phyloP scores from a whole-genome alignment of 768 basidiomycete genomes.

The Suillus variegatus region DNA sequence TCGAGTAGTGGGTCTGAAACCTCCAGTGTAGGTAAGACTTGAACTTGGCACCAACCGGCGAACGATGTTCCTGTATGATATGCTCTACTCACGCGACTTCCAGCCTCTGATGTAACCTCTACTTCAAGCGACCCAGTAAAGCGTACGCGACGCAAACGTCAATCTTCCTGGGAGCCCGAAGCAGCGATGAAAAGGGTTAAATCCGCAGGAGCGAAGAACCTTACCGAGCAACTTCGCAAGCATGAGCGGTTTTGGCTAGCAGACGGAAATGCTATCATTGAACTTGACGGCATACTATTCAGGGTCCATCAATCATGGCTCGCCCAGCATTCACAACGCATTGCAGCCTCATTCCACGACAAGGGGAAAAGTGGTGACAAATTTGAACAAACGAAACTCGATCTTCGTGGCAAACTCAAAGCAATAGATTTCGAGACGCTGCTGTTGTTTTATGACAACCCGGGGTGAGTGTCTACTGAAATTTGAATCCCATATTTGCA shows the following conservation, averaged over 20 bases:
- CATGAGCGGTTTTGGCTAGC: constrained; percentile 33
- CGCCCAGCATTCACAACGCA: constrained; percentile 15
- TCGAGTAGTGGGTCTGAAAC: too few relatives aligned
- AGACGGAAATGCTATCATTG: constrained; percentile 37
- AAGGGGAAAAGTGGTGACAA: not conserved
- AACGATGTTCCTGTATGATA: too few relatives aligned
- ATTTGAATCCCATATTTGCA: not conserved
- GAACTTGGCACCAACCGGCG: too few relatives aligned
- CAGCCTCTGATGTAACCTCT: too few relatives aligned
- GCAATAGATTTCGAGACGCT: constrained; percentile 4
- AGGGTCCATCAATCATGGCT: constrained; percentile 37
- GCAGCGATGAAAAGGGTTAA: too few relatives aligned
- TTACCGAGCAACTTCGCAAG: too few relatives aligned
- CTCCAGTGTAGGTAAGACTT: too few relatives aligned
- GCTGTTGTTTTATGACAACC: constrained; percentile 5
- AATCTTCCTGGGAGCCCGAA: too few relatives aligned
- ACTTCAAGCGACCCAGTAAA: too few relatives aligned
- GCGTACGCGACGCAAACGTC: too few relatives aligned
- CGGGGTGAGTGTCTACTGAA: not conserved
- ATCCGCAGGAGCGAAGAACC: too few relatives aligned
- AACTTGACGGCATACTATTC: constrained; percentile 34
- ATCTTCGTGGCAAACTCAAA: not conserved
- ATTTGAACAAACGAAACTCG: not conserved
- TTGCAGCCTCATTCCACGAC: constrained; percentile 22
- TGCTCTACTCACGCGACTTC: too few relatives aligned